Conservation (phyloP, 2,329 filamentous ascomycete genomes). For the Aspergillus ochraceoroseus region DNA sequence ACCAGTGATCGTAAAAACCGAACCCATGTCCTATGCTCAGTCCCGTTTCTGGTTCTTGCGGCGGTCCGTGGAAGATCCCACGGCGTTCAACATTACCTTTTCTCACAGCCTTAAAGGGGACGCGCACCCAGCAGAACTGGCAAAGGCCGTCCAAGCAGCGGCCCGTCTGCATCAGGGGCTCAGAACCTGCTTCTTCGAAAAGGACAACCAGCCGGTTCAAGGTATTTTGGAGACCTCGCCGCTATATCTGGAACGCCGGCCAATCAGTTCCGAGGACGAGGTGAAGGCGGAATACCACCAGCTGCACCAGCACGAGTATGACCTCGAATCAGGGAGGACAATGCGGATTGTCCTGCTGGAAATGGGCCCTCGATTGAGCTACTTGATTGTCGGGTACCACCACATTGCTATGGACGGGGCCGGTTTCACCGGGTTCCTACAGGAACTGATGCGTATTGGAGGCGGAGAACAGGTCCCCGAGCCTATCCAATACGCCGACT, state of each 20-base stretch:
- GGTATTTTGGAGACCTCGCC: constrained; percentile 15
- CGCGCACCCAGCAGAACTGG: constrained; percentile 14
- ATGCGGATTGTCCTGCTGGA: constrained; percentile 30
- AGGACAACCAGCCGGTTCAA: constrained; percentile 23
- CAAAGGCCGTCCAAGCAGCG: constrained; percentile 19
- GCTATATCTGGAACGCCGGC: constrained; percentile 26
- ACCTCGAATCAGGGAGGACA: constrained; percentile 35
- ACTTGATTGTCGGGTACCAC: constrained; percentile 43
- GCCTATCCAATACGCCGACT: constrained; percentile 32
- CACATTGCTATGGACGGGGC: constrained; percentile 49
- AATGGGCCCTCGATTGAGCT: constrained; percentile 30
- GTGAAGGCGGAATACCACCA: constrained; percentile 19
- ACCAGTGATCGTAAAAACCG: too few relatives aligned
- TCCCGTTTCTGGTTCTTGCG: constrained; percentile 37
- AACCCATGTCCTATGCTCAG: constrained; percentile 42
- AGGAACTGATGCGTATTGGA: constrained; percentile 38
- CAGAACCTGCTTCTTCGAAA: constrained; percentile 24
- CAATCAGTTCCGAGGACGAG: constrained; percentile 15
- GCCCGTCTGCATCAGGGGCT: constrained; percentile 31
- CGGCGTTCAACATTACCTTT: constrained; percentile 23
- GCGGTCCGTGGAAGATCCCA: constrained; percentile 15
- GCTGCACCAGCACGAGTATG: constrained; percentile 28
- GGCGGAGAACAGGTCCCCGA: constrained; percentile 15
- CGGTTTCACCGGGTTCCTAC: constrained; percentile 40
- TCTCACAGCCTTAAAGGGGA: constrained; percentile 13